These are phyloP conservation scores for Calonectria leucothoes DNA, from an alignment of 2,329 filamentous ascomycete species.

Conservation along the genomic window DNA sequence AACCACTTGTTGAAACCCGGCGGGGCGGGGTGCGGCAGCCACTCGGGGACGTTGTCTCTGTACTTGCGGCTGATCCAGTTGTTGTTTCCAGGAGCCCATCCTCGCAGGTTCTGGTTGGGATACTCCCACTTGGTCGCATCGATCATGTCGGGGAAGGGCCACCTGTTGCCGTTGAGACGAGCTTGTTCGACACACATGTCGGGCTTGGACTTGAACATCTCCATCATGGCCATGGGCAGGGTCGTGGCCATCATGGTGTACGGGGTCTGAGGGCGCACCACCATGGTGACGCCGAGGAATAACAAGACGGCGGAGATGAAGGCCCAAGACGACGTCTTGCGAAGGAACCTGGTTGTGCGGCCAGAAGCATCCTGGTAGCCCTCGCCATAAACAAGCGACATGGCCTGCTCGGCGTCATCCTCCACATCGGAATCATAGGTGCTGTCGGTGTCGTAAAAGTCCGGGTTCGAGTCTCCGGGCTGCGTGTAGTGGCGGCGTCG, in stretches of 20 bases:
- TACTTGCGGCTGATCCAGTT: conserved; percentile 40
- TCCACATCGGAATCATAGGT: conserved; percentile 28
- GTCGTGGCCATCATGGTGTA: conserved; percentile 48
- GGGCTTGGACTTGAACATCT: conserved; percentile 36
- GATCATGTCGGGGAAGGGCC: conserved; percentile 46
- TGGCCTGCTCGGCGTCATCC: conserved; percentile 30
- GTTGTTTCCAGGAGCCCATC: conserved; percentile 46
- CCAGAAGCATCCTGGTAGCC: conserved; percentile 15
- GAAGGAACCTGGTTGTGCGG: not conserved
- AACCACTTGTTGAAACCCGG: conserved; percentile 46
- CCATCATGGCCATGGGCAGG: conserved; percentile 44
- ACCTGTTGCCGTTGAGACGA: conserved; percentile 32
- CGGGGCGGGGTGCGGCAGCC: conserved; percentile 42
- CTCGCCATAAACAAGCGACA: conserved; percentile 24
- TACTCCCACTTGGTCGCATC: conserved; percentile 39
- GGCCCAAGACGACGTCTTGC: conserved; percentile 21
- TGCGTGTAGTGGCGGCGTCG: conserved; percentile 16
- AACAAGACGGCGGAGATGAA: not conserved
- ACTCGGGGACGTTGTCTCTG: conserved; percentile 38
- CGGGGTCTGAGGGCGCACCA: conserved; percentile 42
- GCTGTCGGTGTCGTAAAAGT: conserved; percentile 31
- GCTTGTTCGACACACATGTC: conserved; percentile 38
- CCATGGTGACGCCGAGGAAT: conserved; percentile 32
- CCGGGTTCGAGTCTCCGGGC: not conserved
- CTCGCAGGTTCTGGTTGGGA: conserved; percentile 39